Conservation (phyloP, 2,329 filamentous ascomycete genomes). For the Amesomyces nigricolor region DNA sequence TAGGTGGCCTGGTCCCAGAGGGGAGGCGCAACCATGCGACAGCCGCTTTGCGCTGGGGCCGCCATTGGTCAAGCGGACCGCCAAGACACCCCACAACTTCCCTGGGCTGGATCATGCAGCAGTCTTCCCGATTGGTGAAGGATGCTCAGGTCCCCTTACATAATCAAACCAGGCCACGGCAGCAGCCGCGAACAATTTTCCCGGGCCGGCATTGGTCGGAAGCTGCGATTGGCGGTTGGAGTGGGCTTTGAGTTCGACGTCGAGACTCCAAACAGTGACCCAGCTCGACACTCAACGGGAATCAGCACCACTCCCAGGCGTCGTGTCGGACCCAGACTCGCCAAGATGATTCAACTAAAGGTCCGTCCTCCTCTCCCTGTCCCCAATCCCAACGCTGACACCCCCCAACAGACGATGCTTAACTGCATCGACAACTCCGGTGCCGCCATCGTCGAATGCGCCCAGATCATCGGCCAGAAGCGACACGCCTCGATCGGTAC, state of each 20-base stretch:
- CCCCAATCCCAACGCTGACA: constrained; percentile 2
- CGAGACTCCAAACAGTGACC: no score
- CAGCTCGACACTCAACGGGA: background rate
- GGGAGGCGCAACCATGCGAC: constrained; percentile 1
- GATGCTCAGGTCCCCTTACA: constrained; percentile 12
- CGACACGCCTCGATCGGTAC: constrained; percentile 80
- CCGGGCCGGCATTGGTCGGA: constrained; percentile 12
- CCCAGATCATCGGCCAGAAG: constrained; percentile 87
- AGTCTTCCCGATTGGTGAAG: constrained; percentile 8
- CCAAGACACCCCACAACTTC: background rate
- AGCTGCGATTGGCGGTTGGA: background rate
- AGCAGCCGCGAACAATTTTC: constrained; percentile 23
- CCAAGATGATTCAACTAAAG: constrained; percentile 90
- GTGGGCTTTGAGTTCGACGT: constrained; percentile 7
- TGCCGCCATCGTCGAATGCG: constrained; percentile 94
- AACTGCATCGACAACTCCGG: constrained; percentile 99
- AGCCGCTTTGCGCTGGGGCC: constrained; percentile 17
- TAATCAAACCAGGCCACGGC: constrained; percentile 12
- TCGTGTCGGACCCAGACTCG: constrained; percentile 25
- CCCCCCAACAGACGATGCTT: constrained; percentile 72
- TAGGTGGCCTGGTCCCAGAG: constrained; percentile 18
- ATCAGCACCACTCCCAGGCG: constrained; percentile 15
- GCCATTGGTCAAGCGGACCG: constrained; percentile 14
- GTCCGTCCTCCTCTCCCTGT: constrained; percentile 34
- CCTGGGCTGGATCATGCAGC: constrained; percentile 12